Conservation (phyloP, 495 filamentous ascomycete species). For the Cairneyella variabilis region DNA sequence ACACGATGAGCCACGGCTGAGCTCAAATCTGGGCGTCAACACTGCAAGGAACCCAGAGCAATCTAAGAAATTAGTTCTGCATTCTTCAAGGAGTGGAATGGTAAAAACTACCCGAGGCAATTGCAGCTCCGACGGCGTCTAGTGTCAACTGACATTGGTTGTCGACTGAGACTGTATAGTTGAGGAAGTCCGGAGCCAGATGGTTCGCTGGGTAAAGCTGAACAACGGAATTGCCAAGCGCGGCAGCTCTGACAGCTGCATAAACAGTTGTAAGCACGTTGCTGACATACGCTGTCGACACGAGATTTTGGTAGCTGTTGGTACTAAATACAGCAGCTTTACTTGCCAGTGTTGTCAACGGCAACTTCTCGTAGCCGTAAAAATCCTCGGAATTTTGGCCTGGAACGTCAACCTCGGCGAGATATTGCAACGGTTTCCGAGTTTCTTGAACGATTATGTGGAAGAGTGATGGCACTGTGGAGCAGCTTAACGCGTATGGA, state of each 20-base stretch:
- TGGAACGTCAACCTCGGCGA: neutral
- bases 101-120: neutral
- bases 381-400: neutral
- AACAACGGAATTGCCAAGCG: conserved; percentile 1
- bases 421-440: neutral
- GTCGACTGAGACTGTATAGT: neutral
- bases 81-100: neutral
- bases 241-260: neutral
- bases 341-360: neutral
- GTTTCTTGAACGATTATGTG: neutral
- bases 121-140: neutral
- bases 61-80: neutral
- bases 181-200: neutral
- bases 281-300: neutral
- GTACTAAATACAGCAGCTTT: neutral
- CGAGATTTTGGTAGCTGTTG: neutral
- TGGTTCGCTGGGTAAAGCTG: neutral
- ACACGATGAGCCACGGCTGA: neutral
- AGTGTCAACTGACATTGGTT: neutral
- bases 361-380: neutral
- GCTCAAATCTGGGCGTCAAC: neutral
- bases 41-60: neutral
- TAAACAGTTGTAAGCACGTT: neutral
- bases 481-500: too few relatives aligned
- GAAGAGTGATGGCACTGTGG: neutral